Percentiles rank a stretch among this genome's conserved stretches.
phyloP scores from a whole-genome alignment of 371 early-diverging fungal genomes.

The Parasitella parasitica region DNA sequence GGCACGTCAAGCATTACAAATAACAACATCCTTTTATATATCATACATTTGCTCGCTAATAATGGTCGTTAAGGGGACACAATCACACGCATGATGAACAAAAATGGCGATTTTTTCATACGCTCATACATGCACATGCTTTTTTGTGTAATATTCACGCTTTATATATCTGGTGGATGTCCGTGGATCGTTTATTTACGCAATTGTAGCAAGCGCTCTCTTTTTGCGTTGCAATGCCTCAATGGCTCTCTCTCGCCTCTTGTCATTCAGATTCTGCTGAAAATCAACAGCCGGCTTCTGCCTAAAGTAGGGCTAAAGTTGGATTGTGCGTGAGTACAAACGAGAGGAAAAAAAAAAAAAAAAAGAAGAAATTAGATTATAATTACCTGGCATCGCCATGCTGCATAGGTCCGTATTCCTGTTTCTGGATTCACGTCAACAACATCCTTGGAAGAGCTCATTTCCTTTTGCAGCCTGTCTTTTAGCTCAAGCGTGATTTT shows the following conservation, averaged over 20 bases:
- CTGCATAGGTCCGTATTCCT: slow-evolving; percentile 58
- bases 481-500: slow-evolving; percentile 35
- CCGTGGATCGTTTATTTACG: neutral
- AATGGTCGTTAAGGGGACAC: neutral
- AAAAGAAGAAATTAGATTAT: neutral
- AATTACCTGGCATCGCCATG: slow-evolving; percentile 46
- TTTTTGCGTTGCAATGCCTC: neutral
- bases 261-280: neutral
- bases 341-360: neutral
- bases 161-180: neutral
- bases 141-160: neutral
- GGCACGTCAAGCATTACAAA: too few relatives aligned
- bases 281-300: neutral
- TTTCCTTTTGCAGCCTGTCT: slow-evolving; percentile 3
- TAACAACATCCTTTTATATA: neutral
- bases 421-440: slow-evolving; percentile 13
- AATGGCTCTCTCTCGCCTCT: neutral
- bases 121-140: neutral
- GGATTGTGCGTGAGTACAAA: too few relatives aligned
- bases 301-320: slow-evolving; percentile 3
- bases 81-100: slow-evolving; percentile 10
- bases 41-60: neutral
- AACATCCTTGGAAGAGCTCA: slow-evolving; percentile 27
- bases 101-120: slow-evolving; percentile 6
- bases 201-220: neutral